Conservation (phyloP, 257 asterid species). For the Plectranthus barbatus region DNA sequence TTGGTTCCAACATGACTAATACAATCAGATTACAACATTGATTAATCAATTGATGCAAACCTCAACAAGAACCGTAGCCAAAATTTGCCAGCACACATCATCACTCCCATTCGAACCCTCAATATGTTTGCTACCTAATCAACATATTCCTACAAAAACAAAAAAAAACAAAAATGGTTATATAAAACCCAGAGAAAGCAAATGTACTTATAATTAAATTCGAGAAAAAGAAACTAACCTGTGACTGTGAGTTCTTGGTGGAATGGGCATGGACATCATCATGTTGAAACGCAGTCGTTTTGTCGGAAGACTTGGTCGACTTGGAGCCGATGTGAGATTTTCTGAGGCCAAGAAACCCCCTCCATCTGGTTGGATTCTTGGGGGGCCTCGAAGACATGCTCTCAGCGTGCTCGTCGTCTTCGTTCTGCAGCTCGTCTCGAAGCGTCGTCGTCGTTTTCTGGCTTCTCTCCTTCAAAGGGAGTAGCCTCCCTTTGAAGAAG, state of each 20-base stretch:
- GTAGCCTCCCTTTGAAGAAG: constrained; percentile 61
- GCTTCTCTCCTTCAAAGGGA: constrained; percentile 52
- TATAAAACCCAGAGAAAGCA: no score
- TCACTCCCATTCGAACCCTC: no score
- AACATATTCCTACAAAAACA: no score
- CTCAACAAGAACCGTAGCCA: constrained; percentile 15
- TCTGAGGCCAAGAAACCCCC: constrained; percentile 63
- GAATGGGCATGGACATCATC: constrained; percentile 21
- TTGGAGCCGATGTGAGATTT: constrained; percentile 71
- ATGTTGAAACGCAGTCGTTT: constrained; percentile 18
- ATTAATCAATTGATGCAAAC: constrained; percentile 14
- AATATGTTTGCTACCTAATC: no score
- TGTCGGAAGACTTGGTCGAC: constrained; percentile 29
- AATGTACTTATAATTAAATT: no score
- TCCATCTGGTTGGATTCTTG: constrained; percentile 74
- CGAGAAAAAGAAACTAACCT: constrained; percentile 7
- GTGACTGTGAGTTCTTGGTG: constrained; percentile 36
- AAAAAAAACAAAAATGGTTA: no score
- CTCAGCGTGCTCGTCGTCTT: constrained; percentile 18
- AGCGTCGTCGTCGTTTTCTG: constrained; percentile 39
- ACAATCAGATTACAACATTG: constrained; percentile 21
- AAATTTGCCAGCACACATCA: not conserved
- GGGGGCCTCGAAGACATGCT: constrained; percentile 51
- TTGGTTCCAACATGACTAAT: constrained; percentile 14
- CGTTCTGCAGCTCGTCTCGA: constrained; percentile 55